Percentiles rank a stretch among this genome's conserved stretches.
These are phyloP conservation scores for Xanthoparmelia taractica DNA, from an alignment of 495 filamentous ascomycete species.

Conservation along the genomic window DNA sequence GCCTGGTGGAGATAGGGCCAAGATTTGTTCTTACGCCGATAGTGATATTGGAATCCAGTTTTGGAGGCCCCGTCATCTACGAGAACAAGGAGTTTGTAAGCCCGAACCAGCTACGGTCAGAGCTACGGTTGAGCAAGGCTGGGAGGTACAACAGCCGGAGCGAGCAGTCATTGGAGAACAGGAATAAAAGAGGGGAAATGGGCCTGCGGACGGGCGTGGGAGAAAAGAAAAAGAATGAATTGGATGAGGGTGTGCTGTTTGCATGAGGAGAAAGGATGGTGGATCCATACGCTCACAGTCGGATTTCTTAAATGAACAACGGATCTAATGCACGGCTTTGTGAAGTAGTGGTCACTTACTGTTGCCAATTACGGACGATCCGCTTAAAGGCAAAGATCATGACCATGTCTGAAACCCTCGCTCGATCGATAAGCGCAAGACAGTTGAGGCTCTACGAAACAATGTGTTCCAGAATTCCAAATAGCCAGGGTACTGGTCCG, in stretches of 20 bases:
- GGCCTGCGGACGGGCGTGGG: conserved; percentile 62
- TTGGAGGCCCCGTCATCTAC: conserved; percentile 94
- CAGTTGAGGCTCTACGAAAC: too few species aligned
- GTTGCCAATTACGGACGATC: too few species aligned
- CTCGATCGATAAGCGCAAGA: too few species aligned
- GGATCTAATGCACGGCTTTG: too few species aligned
- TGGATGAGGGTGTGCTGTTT: conserved; percentile 80
- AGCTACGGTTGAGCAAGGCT: conserved; percentile 66
- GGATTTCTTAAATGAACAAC: too few species aligned
- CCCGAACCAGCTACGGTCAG: conserved; percentile 86
- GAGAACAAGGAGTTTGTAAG: conserved; percentile 98
- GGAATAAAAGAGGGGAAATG: conserved; percentile 66
- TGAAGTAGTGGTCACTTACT: too few species aligned
- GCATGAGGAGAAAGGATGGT: conserved; percentile 29
- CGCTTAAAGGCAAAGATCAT: too few species aligned
- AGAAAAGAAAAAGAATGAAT: conserved; percentile 53
- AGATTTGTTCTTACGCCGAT: conserved; percentile 94
- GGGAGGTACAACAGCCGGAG: conserved; percentile 62
- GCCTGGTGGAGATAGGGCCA: conserved; percentile 87
- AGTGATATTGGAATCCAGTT: conserved; percentile 88
- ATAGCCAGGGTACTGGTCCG: too few species aligned
- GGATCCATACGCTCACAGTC: too few species aligned
- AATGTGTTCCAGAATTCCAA: too few species aligned
- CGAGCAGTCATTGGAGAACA: conserved; percentile 63
- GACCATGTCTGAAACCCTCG: too few species aligned